A percentile compares a stretch with the other conserved stretches of the same genome.
These are phyloP conservation scores for Magnusiomyces suaveolens DNA, from an alignment of 1,139 yeast species.

Conservation along the genomic window DNA sequence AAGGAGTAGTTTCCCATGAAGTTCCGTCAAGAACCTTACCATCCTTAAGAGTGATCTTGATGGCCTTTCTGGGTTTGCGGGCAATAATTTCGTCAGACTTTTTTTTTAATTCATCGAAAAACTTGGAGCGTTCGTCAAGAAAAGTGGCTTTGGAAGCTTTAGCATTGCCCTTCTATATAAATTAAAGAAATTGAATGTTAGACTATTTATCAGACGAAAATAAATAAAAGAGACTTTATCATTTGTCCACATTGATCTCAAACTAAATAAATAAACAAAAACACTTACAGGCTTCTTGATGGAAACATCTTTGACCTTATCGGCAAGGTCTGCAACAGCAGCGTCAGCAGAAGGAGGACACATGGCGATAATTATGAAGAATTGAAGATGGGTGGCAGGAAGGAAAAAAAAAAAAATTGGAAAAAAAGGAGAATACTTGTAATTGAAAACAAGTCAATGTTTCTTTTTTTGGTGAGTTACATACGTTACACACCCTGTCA, in stretches of 20 bases:
- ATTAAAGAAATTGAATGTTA: not conserved
- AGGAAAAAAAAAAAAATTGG: not conserved
- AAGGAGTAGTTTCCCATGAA: slow-evolving; percentile 84
- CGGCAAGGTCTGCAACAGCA: slow-evolving; percentile 13
- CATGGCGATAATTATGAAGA: slow-evolving; percentile 2
- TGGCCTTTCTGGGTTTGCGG: slow-evolving; percentile 48
- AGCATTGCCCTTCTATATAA: not conserved
- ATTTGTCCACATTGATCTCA: not conserved
- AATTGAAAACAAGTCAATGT: not conserved
- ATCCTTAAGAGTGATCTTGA: slow-evolving; percentile 76
- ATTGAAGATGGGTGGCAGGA: not conserved
- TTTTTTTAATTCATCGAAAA: slow-evolving; percentile 74
- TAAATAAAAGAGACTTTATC: not conserved
- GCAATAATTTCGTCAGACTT: slow-evolving; percentile 68
- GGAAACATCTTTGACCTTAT: slow-evolving; percentile 13
- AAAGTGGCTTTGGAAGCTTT: slow-evolving; percentile 69
- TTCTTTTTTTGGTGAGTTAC: not conserved
- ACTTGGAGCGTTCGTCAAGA: slow-evolving; percentile 63
- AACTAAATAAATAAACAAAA: not conserved
- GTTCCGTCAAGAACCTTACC: slow-evolving; percentile 71
- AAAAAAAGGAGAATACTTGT: not conserved
- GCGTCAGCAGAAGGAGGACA: slow-evolving; percentile 12
- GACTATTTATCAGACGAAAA: too few species aligned
- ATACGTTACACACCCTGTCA: not conserved
- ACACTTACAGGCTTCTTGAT: slow-evolving; percentile 12